Percentiles rank a stretch among this genome's conserved stretches.
phyloP scores from a whole-genome alignment of 805 yeast genomes.

The Saccharomyces kudriavzevii region DNA sequence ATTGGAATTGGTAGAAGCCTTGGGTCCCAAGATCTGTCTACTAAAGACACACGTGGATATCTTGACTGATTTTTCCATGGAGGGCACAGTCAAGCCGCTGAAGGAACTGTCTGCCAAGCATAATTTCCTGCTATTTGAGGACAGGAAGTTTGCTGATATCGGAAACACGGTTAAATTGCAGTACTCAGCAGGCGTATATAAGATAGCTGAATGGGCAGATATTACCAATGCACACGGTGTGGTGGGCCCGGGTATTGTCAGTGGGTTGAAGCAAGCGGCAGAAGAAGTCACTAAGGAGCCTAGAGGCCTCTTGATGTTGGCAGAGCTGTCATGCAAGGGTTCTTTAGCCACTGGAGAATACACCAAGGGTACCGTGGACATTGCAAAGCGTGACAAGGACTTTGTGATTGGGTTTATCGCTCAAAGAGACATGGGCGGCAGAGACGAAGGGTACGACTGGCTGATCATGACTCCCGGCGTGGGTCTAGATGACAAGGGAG shows the following conservation, averaged over 20 bases:
- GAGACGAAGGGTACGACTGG: slow-evolving; percentile 87
- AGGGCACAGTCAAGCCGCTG: slow-evolving; percentile 69
- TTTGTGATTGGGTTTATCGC: slow-evolving; percentile 97
- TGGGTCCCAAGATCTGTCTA: slow-evolving; percentile 88
- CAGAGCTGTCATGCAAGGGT: slow-evolving; percentile 91
- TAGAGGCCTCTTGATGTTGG: slow-evolving; percentile 88
- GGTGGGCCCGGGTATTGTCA: slow-evolving; percentile 88
- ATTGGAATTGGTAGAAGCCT: slow-evolving; percentile 57
- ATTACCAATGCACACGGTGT: slow-evolving; percentile 97
- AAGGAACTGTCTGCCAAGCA: slow-evolving; percentile 67
- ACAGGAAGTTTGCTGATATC: slow-evolving; percentile 95
- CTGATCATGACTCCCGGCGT: slow-evolving; percentile 97
- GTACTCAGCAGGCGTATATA: slow-evolving; percentile 82
- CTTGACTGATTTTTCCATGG: slow-evolving; percentile 78
- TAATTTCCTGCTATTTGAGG: slow-evolving; percentile 88
- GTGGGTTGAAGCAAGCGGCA: slow-evolving; percentile 78
- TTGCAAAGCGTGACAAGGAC: slow-evolving; percentile 77
- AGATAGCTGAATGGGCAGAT: slow-evolving; percentile 90
- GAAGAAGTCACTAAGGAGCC: slow-evolving; percentile 60
- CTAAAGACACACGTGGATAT: slow-evolving; percentile 94
- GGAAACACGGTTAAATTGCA: slow-evolving; percentile 96
- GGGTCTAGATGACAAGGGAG: slow-evolving; percentile 95
- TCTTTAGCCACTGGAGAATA: slow-evolving; percentile 89
- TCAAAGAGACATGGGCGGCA: slow-evolving; percentile 78
- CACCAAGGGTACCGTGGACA: slow-evolving; percentile 78